Percentiles rank a stretch among this genome's conserved stretches.
Evolutionary conservation across 108 stramenopile species (phyloP).

Genomic region (Pinguiococcus pyrenoidosus): DNA sequence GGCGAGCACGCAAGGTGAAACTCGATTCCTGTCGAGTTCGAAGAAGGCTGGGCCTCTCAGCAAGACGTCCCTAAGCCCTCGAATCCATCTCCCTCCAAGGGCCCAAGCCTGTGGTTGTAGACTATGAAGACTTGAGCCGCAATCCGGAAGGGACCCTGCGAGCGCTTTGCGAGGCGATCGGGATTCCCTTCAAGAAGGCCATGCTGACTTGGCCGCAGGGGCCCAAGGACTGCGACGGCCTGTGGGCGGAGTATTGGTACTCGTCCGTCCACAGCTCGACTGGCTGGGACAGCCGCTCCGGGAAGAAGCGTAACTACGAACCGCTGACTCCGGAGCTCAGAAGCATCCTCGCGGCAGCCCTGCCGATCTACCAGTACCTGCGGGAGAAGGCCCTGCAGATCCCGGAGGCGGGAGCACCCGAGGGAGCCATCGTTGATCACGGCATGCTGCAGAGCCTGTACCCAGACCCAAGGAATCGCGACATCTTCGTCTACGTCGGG

Average conservation of each 20-base stretch:
- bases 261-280: conserved; percentile 52
- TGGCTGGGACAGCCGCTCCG: conserved; percentile 41
- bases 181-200: conserved; percentile 28
- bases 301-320: conserved; percentile 31
- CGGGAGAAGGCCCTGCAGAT: conserved; percentile 29
- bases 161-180: conserved; percentile 38
- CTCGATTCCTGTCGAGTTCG: too few species aligned
- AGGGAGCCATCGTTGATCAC: conserved; percentile 22
- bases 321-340: conserved; percentile 46
- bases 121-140: conserved; percentile 59
- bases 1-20: conserved; percentile 4
- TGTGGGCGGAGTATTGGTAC: conserved; percentile 61
- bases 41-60: too few species aligned
- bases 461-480: conserved; percentile 66
- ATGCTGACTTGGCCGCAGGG: conserved; percentile 21
- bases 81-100: background rate
- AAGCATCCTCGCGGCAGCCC: conserved; percentile 45
- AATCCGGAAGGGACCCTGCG: conserved; percentile 43
- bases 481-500: conserved; percentile 69
- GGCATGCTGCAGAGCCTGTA: conserved; percentile 34
- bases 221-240: conserved; percentile 22
- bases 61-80: too few species aligned
- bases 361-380: conserved; percentile 54
- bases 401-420: conserved; percentile 45
- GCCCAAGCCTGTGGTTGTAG: conserved; percentile 43